Evolutionary conservation across 805 yeast genomes (phyloP), one percentile per base, ranked within the genome.

Genomic region (Nakazawaea sp.): DNA sequence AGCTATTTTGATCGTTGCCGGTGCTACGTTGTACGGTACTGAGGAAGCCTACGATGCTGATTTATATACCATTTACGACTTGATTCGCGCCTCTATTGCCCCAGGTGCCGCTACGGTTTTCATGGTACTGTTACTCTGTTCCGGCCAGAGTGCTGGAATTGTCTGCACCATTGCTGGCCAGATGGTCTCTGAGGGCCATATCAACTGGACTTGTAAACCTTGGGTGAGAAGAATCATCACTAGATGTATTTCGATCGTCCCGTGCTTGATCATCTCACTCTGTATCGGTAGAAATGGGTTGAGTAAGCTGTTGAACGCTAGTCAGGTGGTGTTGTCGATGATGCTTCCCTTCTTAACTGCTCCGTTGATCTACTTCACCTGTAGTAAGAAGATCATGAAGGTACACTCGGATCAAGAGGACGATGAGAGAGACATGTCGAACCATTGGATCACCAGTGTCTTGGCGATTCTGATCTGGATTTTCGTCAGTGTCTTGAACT

Each of bases 141-240:
- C 87, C 43, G 96, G 95, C 6, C 84, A 81, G 48, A 76, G 86
- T 35, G 92, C 95, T 1, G 92, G 95, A 28, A 77, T 87, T 33
- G 89, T 87, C 2, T 86, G 95, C 52, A 86, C 96, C 0, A 80
- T 87, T 52, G 87, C 92, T 0, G 95, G 95, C 9, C 95, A 87
- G 55, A 81, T 87, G 49, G 95, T 86, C 2, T 71, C 83, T 48
- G 95, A 86, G 55, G 95, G 95, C 1, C 90, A 83, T 53, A 64
- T 87, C 35, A 71, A 76, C 36, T 85, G 95, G 95, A 77, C 69
- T 3, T 50, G 81, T 29, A 68, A 63, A 45, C 95, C 95, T 5
- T 86, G 95, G 95, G 50, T 79, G 37, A 71, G 95, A 53, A 67
- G 95, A 45, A 52, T 86, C 12, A 65, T 75, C 13, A 86, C 95